Evolutionary conservation across 768 basidiomycete species (phyloP), one percentile per base, ranked within the genome.

Genomic region (Mycena galericulata): DNA sequence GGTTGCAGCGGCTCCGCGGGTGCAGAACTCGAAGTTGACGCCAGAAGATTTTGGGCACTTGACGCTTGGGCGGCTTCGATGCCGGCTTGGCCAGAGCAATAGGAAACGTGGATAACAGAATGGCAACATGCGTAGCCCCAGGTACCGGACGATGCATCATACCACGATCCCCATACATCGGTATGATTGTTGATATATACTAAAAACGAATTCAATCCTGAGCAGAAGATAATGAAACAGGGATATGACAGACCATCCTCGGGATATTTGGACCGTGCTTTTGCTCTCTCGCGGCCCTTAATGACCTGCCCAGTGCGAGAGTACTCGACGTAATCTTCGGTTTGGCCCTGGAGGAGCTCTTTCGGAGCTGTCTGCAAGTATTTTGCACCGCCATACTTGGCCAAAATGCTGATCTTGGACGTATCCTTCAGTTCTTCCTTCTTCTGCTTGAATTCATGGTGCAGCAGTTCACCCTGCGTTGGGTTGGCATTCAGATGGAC

Each of bases 41-140:
- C 79, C 30, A 96, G 86, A 53, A 96, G 84, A 49, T 87, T 83
- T 71, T 89, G 87, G 10, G 91, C 92, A 70, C 86, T 90, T 2
- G 94, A 94, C n/a, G 93, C 92, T 20, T 88, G 78, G 24, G 89
- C 80, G 22, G 95, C 94, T 69, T 89, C 87, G 68, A 92, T 97
- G 67, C 94, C 96, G 30, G 91, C 94, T 76, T 88, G 77, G 4
- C 97, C 97, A 60, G 96, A 90, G 77, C 97, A 98, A 77, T 98
- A 98, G 20, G 97, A 97, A 55, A 93, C 82, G 74, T 95, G 92
- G 30, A 95, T 83, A 49, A 76, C 85, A 12, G 96, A 96, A 75
- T 98, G 97, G 75, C 98, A 99, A 79, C 98, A 99, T 29, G 89
- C 92, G 78, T 92, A 99, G 40, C 98, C 98, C 98, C 98, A 99